Evolutionary conservation across 257 asterid species (phyloP), one percentile per base, ranked within the genome.

Genomic region (Penstemon eatonii): DNA sequence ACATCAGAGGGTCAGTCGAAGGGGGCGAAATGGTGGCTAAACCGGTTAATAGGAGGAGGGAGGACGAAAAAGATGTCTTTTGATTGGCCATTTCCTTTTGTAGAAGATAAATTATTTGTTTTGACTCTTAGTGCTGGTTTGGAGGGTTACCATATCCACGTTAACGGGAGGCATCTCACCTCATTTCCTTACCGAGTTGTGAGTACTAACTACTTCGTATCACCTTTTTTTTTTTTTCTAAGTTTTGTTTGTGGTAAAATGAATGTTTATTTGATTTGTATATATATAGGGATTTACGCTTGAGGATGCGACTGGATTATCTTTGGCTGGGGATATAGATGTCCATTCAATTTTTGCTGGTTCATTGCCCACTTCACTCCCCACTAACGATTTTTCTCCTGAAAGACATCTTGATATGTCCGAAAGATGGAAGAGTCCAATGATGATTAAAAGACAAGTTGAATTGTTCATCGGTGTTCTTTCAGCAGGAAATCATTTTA

Each of bases 231-330:
- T 0, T 15, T 15, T 15, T n/a, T n/a, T n/a, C n/a, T n/a, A 0
- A 25, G 33, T 0, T 25, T 25, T 25, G 2, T 25, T 25, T 25
- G 2, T 25, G 33, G 33, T 25, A 1, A 25, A 25, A 25, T 25
- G 33, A 25, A 25, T 25, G 33, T 25, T 25, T 25, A 25, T 25
- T 25, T 25, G 68, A 25, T 60, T 70, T 4, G 52, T 42, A 36
- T 60, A 42, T n/a, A 56, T 56, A 18, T 61, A 92, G 98, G 98
- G 97, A 63, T 92, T 90, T 78, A 81, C 89, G 3, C 95, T 90
- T n/a, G 97, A 92, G 75, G 98, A 92, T 81, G 97, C 98, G 67
- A 92, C 98, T 10, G 98, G 98, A 33, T 85, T 92, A 62, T 82
- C 83, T 36, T 68, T 92, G 75, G 85, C 78, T 46, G 97, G 96